Evolutionary conservation across 352 stramenopile genomes (phyloP), one percentile per base, ranked within the genome.

Genomic region (Aphanomyces stellatus): DNA sequence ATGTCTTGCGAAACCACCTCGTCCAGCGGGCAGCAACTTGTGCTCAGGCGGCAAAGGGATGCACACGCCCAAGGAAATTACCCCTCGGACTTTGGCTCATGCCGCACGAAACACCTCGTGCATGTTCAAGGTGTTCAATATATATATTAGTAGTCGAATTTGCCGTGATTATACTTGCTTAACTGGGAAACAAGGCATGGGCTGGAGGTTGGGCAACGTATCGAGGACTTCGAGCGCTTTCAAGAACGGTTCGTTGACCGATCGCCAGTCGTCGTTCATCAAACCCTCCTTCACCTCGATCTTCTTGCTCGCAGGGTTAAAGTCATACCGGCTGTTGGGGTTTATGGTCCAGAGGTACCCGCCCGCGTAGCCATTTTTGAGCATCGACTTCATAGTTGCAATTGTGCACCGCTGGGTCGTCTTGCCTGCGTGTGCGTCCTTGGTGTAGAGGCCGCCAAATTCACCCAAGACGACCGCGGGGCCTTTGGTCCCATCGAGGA

Each of bases 281-380:
- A 90, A 46, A 0, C 81, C 81, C 48, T 90, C 81, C 1, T 74
- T 86, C 59, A 90, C 88, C 0, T 64, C 61, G 27, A 78, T 78
- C 61, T 73, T 82, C 27, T 68, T 85, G 61, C 85, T 77, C 3
- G 79, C 81, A 0, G 79, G 79, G 53, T 87, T 88, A 71, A 74
- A 88, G 63, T 82, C 73, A 69, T 90, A 90, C 42, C 75, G 79
- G 72, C 78, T 87, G 65, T 90, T 79, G 0, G 81, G 81, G 51
- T 90, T 90, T 1, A 90, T 69, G 7, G 79, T 86, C 81, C 81
- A 90, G 75, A 90, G 82, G 66, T 88, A 90, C 3, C 78, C 80
- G 27, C 81, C 81, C 0, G 78, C 78, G 33, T 85, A 82, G 0
- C 69, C 71, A 0, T 72, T 62, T 46, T 80, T 71, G 4, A 89